These are phyloP conservation scores for Trifolium dubium DNA, from an alignment of 306 rosid species.

Conservation along the genomic window DNA sequence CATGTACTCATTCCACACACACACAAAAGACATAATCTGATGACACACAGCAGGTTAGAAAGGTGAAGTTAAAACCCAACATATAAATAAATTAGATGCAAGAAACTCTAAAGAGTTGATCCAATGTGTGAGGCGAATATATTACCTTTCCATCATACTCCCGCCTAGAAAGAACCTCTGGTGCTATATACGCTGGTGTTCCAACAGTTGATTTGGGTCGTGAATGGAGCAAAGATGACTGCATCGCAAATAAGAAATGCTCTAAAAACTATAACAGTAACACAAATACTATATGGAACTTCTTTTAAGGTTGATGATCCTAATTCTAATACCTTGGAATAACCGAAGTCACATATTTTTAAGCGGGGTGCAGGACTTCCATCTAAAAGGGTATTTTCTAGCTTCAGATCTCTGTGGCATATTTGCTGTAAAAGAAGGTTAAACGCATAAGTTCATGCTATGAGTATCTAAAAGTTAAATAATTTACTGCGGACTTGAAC, in stretches of 20 bases:
- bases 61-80: conserved; percentile 22
- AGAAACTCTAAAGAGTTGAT: conserved; percentile 23
- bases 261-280: background rate
- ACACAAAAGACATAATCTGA: background rate
- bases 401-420: conserved; percentile 70
- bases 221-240: conserved; percentile 72
- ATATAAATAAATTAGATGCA: conserved; percentile 12
- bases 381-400: conserved; percentile 68
- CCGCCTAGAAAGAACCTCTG: conserved; percentile 68
- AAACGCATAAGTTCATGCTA: conserved; percentile 5
- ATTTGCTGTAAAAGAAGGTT: conserved; percentile 54
- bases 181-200: conserved; percentile 74
- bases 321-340: conserved; percentile 57
- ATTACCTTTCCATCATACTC: conserved; percentile 73
- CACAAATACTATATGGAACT: background rate
- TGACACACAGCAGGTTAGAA: background rate
- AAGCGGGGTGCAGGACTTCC: conserved; percentile 78
- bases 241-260: conserved; percentile 33
- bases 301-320: conserved; percentile 26
- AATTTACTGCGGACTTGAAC: background rate
- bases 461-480: background rate
- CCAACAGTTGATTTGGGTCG: conserved; percentile 77
- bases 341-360: conserved; percentile 74
- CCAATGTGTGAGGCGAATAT: background rate
- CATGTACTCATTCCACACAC: background rate